Evolutionary conservation across 2,329 filamentous ascomycete genomes (phyloP).

Genomic region (Colletotrichum sansevieriae): DNA sequence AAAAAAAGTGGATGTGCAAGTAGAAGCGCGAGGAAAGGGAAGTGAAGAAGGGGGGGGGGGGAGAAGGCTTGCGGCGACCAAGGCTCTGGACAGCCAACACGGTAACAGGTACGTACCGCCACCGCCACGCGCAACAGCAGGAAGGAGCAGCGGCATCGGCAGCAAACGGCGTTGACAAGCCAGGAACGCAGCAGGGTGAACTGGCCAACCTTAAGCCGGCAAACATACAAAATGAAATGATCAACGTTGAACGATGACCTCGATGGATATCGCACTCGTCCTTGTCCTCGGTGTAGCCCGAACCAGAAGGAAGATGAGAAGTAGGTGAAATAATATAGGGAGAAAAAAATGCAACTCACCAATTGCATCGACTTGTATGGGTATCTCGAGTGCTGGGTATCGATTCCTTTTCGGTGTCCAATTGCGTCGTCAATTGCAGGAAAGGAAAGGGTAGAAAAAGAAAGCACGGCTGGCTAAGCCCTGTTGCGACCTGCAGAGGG

Average conservation of each 20-base stretch:
- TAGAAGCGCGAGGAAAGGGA: conserved; percentile 3
- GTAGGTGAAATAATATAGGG: neutral
- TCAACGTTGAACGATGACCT: neutral
- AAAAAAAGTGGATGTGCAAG: conserved; percentile 14
- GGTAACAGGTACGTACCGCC: conserved; percentile 32
- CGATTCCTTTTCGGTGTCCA: conserved; percentile 7
- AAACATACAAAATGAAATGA: conserved; percentile 2
- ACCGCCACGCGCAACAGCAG: neutral
- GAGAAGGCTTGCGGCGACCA: neutral
- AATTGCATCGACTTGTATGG: neutral
- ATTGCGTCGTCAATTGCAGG: conserved; percentile 26
- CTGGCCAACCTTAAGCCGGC: conserved; percentile 11
- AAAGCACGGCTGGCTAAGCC: conserved; percentile 26
- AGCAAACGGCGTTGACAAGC: conserved; percentile 14
- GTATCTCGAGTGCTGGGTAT: conserved; percentile 11
- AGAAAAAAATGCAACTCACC: conserved; percentile 26
- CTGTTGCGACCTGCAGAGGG: conserved; percentile 34
- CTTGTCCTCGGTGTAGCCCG: neutral
- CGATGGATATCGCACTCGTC: neutral
- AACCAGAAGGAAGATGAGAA: neutral
- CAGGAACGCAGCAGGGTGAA: conserved; percentile 6
- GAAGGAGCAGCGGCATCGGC: neutral
- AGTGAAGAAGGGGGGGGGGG: neutral
- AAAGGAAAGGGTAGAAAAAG: conserved; percentile 29
- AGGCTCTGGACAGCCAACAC: conserved; percentile 31